These are phyloP conservation scores for Aethionema arabicum DNA, from an alignment of 345 rosid species.

Conservation along the genomic window DNA sequence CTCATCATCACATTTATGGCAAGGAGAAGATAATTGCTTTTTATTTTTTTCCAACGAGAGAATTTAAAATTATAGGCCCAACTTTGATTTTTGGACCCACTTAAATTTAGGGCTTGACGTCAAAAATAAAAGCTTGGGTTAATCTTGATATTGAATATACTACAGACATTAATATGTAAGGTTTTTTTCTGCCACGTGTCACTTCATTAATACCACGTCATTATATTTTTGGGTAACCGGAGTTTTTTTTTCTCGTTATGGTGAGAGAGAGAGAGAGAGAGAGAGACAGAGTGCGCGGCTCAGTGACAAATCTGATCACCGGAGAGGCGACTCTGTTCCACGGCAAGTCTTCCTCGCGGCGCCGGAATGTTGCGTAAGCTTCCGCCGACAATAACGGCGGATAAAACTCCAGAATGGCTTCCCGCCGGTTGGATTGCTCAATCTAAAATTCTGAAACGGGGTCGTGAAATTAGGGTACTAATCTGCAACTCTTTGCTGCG, in stretches of 20 bases:
- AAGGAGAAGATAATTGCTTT: no score
- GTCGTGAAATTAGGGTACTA: conserved; percentile 50
- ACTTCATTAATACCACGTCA: neutral
- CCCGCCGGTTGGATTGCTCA: conserved; percentile 53
- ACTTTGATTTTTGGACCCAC: no score
- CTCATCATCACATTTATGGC: no score
- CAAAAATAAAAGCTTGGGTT: neutral
- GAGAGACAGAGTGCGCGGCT: neutral
- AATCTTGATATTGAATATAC: neutral
- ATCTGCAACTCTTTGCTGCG: neutral
- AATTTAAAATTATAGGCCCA: no score
- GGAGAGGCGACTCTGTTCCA: neutral
- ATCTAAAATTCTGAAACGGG: conserved; percentile 43
- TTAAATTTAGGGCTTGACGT: no score
- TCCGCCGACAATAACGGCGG: conserved; percentile 32
- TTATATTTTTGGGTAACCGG: neutral
- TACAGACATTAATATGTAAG: conserved; percentile 18
- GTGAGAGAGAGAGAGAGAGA: neutral
- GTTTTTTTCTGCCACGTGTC: conserved; percentile 13
- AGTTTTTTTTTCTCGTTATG: conserved; percentile 20
- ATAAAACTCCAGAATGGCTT: conserved; percentile 44
- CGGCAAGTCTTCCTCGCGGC: conserved; percentile 3
- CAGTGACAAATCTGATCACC: conserved; percentile 9
- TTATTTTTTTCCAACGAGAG: no score
- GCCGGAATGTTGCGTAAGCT: conserved; percentile 35